A percentile compares a stretch with the other conserved stretches of the same genome.
phyloP scores from a whole-genome alignment of 2,329 filamentous ascomycete species.

The Sclerotinia spermophila region DNA sequence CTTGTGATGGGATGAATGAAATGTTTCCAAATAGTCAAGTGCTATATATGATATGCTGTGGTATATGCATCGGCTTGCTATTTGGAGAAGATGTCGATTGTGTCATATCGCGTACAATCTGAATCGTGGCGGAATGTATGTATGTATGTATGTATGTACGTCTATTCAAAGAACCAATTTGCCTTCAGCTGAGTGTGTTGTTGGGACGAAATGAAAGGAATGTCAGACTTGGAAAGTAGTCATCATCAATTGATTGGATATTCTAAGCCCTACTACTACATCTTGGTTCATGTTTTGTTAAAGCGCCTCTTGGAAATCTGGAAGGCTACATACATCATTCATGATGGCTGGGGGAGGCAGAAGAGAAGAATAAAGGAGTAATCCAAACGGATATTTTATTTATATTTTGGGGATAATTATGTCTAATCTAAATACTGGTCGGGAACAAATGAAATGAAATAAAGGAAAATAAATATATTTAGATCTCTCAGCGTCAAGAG shows the following conservation, averaged over 20 bases:
- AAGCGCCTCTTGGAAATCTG: neutral
- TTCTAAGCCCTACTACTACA: neutral
- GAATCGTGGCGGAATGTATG: neutral
- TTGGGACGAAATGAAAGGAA: neutral
- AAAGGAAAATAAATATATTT: neutral
- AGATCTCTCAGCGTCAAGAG: neutral
- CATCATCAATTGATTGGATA: neutral
- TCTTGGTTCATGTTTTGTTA: neutral
- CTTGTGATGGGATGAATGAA: neutral
- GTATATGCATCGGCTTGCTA: neutral
- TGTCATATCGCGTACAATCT: neutral
- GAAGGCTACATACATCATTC: neutral
- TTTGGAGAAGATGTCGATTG: neutral
- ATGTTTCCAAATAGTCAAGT: neutral
- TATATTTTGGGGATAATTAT: no score
- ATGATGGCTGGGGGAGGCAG: constrained; percentile 4
- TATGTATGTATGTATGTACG: no score
- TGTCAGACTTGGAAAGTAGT: neutral
- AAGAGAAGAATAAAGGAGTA: constrained; percentile 1
- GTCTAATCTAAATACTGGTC: neutral
- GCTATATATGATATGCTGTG: neutral
- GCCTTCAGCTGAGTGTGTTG: neutral
- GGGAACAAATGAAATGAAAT: neutral
- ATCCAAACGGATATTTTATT: no score
- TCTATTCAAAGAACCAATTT: neutral